These are phyloP conservation scores for Ilyonectria sp. DNA, from an alignment of 2,329 filamentous ascomycete genomes.

Conservation along the genomic window DNA sequence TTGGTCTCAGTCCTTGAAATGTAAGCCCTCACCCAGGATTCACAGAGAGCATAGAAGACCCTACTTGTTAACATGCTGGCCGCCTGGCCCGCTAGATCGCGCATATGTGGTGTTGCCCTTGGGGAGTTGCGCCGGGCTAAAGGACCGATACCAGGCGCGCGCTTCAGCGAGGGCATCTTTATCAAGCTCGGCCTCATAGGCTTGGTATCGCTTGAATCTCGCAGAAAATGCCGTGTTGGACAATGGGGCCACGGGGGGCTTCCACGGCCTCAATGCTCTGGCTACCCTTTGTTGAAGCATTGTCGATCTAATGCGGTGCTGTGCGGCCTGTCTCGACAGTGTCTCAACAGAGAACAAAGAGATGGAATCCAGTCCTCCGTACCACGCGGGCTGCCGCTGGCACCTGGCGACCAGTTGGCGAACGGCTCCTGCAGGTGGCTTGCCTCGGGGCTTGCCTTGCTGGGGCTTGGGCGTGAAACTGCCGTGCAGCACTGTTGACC, in stretches of 20 bases:
- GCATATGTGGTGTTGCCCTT: conserved; percentile 68
- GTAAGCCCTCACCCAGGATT: conserved; percentile 58
- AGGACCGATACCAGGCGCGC: conserved; percentile 65
- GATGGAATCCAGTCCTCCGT: neutral
- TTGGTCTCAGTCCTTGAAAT: conserved; percentile 71
- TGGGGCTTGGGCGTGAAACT: conserved; percentile 32
- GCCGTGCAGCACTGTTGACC: conserved; percentile 37
- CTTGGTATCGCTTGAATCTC: conserved; percentile 59
- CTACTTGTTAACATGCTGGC: conserved; percentile 76
- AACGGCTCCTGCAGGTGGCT: conserved; percentile 17
- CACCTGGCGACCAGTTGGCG: conserved; percentile 8
- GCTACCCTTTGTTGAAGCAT: conserved; percentile 37
- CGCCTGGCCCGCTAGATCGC: conserved; percentile 73
- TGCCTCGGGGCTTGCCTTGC: neutral
- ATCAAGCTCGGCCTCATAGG: conserved; percentile 66
- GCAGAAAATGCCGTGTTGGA: conserved; percentile 23
- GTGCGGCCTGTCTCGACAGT: neutral
- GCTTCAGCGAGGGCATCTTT: conserved; percentile 66
- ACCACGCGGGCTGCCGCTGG: too few species aligned
- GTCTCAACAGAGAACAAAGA: neutral
- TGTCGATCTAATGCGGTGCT: neutral
- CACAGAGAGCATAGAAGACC: conserved; percentile 49
- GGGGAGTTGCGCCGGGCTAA: conserved; percentile 62
- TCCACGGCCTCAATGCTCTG: conserved; percentile 13
- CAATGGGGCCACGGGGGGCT: neutral